Evolutionary conservation across 176 grass and related monocot genomes (phyloP), one percentile per base, ranked within the genome.

Genomic region (Musa schizocarpa): DNA sequence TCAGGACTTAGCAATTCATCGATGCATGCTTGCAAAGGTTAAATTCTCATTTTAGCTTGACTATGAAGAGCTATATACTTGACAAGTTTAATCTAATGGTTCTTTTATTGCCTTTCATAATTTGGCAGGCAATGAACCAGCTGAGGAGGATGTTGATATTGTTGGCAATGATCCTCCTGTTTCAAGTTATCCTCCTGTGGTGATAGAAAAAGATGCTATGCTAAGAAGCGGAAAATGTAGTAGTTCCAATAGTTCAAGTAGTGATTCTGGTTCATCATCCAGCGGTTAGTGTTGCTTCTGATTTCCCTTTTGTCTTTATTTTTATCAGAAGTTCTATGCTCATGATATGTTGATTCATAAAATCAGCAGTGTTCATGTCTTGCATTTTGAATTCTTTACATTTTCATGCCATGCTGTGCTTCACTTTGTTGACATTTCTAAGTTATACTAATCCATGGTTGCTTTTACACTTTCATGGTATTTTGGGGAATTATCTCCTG

Each of bases 91-190:
- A 69, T 65, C 17, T n/a, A 76, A 74, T 52, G 66, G 75, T 70
- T 76, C 58, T 72, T 85, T 48, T 66, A 54, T 58, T 78, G 25
- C 66, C 4, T 17, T 54, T 69, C 71, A n/a, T 63, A 68, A 70
- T 34, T 75, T 78, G 68, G 65, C 74, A 94, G 95, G 78, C 50
- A 86, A 93, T 82, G 90, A 88, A 81, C 51, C 82, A 58, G 13
- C 84, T 68, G 95, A 99, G 19, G 93, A 96, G 69, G 90, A 92
- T 26, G 43, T 99, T 68, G 95, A 94, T 89, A 99, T 99, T 85
- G 82, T 73, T 81, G 95, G 87, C 62, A 87, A 94, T 79, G 95
- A 94, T 69, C 88, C 79, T 86, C 90, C 95, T 77, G 77, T 85
- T 71, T 85, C 81, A 73, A 88, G 72, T 53, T 87, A 80, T 76